Evolutionary conservation across 306 rosid genomes (phyloP).

Genomic region (Nissolia schottii): DNA sequence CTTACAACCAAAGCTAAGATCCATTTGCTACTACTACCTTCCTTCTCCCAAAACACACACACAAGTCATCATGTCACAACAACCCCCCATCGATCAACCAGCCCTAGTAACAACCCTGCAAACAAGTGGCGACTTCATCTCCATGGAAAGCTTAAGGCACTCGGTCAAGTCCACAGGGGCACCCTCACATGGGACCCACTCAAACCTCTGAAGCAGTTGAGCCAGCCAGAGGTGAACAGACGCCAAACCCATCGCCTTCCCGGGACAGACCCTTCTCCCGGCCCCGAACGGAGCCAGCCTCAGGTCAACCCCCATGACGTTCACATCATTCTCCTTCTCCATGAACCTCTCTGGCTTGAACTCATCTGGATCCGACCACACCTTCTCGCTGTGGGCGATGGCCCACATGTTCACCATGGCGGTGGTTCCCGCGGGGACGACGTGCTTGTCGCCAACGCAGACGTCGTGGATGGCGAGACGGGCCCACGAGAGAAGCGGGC

Average conservation of each 20-base stretch:
- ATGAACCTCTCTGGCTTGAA: constrained; percentile 62
- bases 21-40: background rate
- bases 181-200: constrained; percentile 33
- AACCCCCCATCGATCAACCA: background rate
- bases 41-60: background rate
- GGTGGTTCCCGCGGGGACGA: constrained; percentile 72
- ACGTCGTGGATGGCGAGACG: constrained; percentile 64
- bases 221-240: constrained; percentile 76
- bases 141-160: constrained; percentile 67
- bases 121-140: constrained; percentile 61
- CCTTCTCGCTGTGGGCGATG: constrained; percentile 43
- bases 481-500: constrained; percentile 80
- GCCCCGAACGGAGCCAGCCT: constrained; percentile 79
- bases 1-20: background rate
- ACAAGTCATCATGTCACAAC: background rate
- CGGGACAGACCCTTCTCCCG: constrained; percentile 79
- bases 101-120: constrained; percentile 62
- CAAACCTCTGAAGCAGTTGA: constrained; percentile 54
- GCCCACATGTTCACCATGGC: constrained; percentile 93
- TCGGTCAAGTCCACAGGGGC: constrained; percentile 48
- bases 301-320: constrained; percentile 61
- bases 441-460: constrained; percentile 49
- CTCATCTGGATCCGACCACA: constrained; percentile 45
- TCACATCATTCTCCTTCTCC: constrained; percentile 15
- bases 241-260: constrained; percentile 75